A percentile compares a stretch with the other conserved stretches of the same genome.
These are phyloP conservation scores for Chaetomiaceae sp. DNA, from an alignment of 2,329 filamentous ascomycete genomes.

Conservation along the genomic window DNA sequence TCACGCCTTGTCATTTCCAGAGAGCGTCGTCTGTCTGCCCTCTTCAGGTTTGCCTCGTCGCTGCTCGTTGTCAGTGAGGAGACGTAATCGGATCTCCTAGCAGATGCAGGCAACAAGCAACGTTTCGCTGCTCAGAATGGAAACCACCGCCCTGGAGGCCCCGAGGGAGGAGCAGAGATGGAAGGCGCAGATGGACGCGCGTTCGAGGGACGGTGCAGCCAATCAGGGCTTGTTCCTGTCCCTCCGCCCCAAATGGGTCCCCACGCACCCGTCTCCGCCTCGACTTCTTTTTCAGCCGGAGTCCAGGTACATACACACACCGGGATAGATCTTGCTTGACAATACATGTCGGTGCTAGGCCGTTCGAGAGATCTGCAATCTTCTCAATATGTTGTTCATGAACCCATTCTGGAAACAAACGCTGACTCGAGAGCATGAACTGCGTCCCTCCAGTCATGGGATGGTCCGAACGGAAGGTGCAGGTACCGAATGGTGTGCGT, in stretches of 20 bases:
- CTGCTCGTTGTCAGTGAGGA: constrained; percentile 2
- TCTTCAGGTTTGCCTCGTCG: neutral
- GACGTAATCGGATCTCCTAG: constrained; percentile 11
- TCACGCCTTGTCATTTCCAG: neutral
- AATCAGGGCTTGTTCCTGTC: constrained; percentile 19
- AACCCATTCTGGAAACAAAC: too few species aligned
- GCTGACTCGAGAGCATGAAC: too few species aligned
- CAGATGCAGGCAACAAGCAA: constrained; percentile 15
- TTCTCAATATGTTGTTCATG: too few species aligned
- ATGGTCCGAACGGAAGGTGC: too few species aligned
- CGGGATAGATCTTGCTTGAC: too few species aligned
- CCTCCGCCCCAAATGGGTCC: constrained; percentile 24
- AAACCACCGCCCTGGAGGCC: neutral
- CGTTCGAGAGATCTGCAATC: too few species aligned
- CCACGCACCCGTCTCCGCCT: constrained; percentile 19
- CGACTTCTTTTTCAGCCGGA: constrained; percentile 1
- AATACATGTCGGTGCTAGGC: too few species aligned
- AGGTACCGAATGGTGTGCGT: neutral
- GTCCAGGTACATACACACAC: too few species aligned
- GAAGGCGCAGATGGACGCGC: constrained; percentile 29
- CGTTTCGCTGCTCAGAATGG: neutral
- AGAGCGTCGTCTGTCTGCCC: constrained; percentile 4
- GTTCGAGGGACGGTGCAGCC: constrained; percentile 18
- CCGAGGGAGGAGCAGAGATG: constrained; percentile 14
- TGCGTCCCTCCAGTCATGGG: too few species aligned